A percentile compares a stretch with the other conserved stretches of the same genome.
phyloP scores from a whole-genome alignment of 2,329 filamentous ascomycete genomes.

The Magnaporthiopsis incrustans region DNA sequence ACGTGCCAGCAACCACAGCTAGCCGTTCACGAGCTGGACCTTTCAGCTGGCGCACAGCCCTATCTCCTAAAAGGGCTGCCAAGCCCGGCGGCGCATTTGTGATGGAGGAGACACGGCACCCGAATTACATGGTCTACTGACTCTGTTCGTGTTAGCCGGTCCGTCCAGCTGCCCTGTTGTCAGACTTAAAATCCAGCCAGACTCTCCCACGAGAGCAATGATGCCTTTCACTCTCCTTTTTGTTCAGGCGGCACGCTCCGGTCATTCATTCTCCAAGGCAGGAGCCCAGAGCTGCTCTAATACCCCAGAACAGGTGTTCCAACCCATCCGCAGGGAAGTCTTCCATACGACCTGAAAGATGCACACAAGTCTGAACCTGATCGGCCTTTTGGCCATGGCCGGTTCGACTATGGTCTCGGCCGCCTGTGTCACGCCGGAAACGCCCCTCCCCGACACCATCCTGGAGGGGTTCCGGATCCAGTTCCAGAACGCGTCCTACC shows the following conservation, averaged over 20 bases:
- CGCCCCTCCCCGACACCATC: conserved; percentile 24
- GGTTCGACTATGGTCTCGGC: conserved; percentile 14
- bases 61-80: too few species aligned
- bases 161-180: background rate
- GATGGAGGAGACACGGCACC: background rate
- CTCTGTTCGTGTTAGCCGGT: background rate
- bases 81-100: too few species aligned
- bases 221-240: background rate
- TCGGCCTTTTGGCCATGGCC: conserved; percentile 14
- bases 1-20: background rate
- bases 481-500: conserved; percentile 28
- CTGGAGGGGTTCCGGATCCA: conserved; percentile 25
- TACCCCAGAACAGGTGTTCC: background rate
- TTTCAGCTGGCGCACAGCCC: background rate
- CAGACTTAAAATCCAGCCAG: background rate
- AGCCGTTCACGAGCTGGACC: background rate
- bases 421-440: conserved; percentile 23
- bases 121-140: background rate
- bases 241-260: background rate
- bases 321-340: background rate
- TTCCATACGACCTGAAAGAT: background rate
- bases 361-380: conserved; percentile 2
- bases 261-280: background rate
- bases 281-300: background rate
- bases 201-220: background rate